Percentiles rank a stretch among this genome's conserved stretches.
Conservation (phyloP, 805 yeast species). For the Phaffomyces antillensis region DNA sequence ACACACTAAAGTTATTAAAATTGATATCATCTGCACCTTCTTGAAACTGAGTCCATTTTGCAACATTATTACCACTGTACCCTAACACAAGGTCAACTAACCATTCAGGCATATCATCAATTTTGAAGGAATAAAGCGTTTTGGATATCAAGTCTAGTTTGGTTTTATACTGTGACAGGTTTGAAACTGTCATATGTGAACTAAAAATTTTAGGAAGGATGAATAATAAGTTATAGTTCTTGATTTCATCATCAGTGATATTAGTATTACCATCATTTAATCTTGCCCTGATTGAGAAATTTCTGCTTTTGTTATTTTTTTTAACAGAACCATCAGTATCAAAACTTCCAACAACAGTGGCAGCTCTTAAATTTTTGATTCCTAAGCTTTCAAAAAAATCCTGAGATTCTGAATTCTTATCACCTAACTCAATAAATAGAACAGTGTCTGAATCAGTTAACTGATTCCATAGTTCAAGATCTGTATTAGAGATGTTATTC, state of each 20-base stretch:
- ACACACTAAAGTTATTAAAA: too few species aligned
- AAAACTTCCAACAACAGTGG: background rate
- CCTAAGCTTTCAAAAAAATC: background rate
- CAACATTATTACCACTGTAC: constrained; percentile 18
- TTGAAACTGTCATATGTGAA: background rate
- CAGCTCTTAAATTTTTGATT: background rate
- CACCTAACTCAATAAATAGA: background rate
- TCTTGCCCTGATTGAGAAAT: background rate
- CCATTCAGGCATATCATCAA: constrained; percentile 28
- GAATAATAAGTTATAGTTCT: constrained; percentile 21
- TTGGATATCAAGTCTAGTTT: background rate
- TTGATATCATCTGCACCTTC: too few species aligned
- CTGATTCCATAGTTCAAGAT: background rate
- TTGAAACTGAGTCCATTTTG: background rate
- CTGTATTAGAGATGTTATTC: background rate
- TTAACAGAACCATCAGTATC: background rate
- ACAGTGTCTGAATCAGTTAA: background rate
- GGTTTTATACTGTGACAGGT: background rate
- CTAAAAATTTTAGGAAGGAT: constrained; percentile 12
- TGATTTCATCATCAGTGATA: background rate
- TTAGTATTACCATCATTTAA: background rate
- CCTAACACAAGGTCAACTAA: constrained; percentile 26
- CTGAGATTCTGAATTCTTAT: background rate
- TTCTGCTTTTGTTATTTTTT: background rate
- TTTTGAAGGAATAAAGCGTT: background rate